Conservation (phyloP, 2,329 filamentous ascomycete species). For the Phyllosticta capitalensis region DNA sequence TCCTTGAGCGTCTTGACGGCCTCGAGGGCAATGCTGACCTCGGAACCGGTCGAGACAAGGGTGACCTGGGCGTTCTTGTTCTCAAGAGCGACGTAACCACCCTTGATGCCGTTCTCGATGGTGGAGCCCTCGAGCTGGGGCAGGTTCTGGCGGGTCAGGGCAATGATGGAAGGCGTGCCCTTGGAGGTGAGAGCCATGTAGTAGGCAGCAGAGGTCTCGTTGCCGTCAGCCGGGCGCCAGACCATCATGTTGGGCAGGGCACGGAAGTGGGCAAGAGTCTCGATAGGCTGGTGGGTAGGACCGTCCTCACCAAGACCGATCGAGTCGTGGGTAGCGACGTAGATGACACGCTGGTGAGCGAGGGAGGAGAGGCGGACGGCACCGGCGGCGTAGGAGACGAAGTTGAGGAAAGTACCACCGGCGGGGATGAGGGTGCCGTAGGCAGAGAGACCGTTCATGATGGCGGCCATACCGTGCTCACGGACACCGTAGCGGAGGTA, state of each 20-base stretch:
- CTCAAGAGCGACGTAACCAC: slow-evolving; percentile 86
- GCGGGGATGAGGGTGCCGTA: slow-evolving; percentile 63
- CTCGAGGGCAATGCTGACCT: slow-evolving; percentile 89
- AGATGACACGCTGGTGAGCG: slow-evolving; percentile 46
- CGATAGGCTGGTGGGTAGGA: slow-evolving; percentile 54
- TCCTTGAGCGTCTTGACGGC: slow-evolving; percentile 85
- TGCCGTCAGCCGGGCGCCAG: slow-evolving; percentile 96
- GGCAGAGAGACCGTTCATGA: slow-evolving; percentile 89
- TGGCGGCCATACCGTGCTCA: slow-evolving; percentile 85
- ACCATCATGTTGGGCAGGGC: slow-evolving; percentile 99
- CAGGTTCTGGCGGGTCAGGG: slow-evolving; percentile 94
- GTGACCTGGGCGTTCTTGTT: slow-evolving; percentile 76
- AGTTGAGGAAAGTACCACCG: slow-evolving; percentile 55
- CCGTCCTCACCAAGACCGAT: slow-evolving; percentile 53
- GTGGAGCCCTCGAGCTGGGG: slow-evolving; percentile 93
- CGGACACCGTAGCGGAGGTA: slow-evolving; percentile 90
- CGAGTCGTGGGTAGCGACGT: slow-evolving; percentile 53
- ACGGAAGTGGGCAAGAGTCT: slow-evolving; percentile 63
- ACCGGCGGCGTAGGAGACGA: slow-evolving; percentile 50
- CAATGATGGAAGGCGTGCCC: slow-evolving; percentile 84
- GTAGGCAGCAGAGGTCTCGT: slow-evolving; percentile 97
- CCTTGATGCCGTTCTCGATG: slow-evolving; percentile 83
- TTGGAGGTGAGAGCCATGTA: slow-evolving; percentile 87
- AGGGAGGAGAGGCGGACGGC: slow-evolving; percentile 53
- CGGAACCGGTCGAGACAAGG: slow-evolving; percentile 88